phyloP scores from a whole-genome alignment of 768 basidiomycete genomes.

The Russula griseocarnosa region DNA sequence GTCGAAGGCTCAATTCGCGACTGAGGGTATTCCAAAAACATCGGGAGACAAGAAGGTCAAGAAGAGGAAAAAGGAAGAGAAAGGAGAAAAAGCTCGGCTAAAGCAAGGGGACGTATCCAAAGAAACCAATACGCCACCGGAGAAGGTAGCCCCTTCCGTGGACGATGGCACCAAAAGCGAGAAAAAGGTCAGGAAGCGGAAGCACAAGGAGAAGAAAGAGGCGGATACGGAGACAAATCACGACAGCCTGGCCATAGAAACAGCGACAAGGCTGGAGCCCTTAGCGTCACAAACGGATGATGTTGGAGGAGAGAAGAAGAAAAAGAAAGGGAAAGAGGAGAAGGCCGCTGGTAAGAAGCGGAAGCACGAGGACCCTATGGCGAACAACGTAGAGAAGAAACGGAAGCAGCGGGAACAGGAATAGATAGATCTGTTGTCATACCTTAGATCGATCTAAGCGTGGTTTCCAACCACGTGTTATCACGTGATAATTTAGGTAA shows the following conservation, averaged over 20 bases:
- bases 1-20: constrained; percentile 24
- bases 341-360: neutral
- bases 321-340: constrained; percentile 1
- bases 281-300: neutral
- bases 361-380: neutral
- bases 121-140: neutral
- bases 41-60: constrained; percentile 33
- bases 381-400: constrained; percentile 9
- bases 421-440: neutral
- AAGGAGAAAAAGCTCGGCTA: constrained; percentile 25
- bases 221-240: neutral
- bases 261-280: neutral
- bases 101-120: neutral
- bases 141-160: neutral
- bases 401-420: constrained; percentile 10
- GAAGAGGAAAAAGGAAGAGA: constrained; percentile 31
- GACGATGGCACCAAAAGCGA: neutral
- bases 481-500: constrained; percentile 15
- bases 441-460: neutral
- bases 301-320: neutral
- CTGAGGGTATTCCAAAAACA: constrained; percentile 11
- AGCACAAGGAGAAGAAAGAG: constrained; percentile 20
- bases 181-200: constrained; percentile 21
- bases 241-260: no score
- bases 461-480: neutral